Evolutionary conservation across 805 yeast genomes (phyloP), one percentile per base, ranked within the genome.

Genomic region (Cyberlindnera misumaiensis): DNA sequence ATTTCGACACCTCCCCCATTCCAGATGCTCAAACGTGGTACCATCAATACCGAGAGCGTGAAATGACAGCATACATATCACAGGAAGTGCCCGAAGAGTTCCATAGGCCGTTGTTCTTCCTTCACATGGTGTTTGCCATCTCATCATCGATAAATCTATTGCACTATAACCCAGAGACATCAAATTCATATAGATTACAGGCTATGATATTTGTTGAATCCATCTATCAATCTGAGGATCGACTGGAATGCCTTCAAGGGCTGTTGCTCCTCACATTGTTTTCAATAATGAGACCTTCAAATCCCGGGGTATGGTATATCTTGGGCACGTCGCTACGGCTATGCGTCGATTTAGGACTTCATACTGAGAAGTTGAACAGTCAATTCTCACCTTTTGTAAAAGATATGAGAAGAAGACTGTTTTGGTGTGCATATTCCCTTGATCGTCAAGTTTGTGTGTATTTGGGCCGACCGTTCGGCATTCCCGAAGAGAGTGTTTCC

Each of bases 231-330:
- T 69, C 84, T 2, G 45, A 63, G 0, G 83, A 86, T 48, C 68
- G 81, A 32, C 60, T 86, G 28, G 94, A 84, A 49, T 70, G 83
- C 1, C 58, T 88, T 4, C 90, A 83, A 52, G 88, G 89, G 0
- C 64, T 84, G 11, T 55, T 88, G 13, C 63, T 85, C 11, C 61
- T 83, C 30, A 76, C 90, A 0, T 54, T 80, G 4, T 88, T 83
- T 54, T 77, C 94, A 1, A 68, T 82, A 26, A 86, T 88, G 95
- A 70, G 95, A 41, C 96, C 96, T 0, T 80, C 90, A 1, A 75
- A 75, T 11, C 95, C 96, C 0, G 93, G 95, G 4, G 86, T 85
- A n/a, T 88, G 97, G 97, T 85, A 85, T 55, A 76, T 83, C 4
- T 63, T 85, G 46, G 96, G 96, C 0, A 75, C 85, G 2, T 88